Evolutionary conservation across 2,329 filamentous ascomycete genomes (phyloP).

Genomic region (Ceratocystis colombiana): DNA sequence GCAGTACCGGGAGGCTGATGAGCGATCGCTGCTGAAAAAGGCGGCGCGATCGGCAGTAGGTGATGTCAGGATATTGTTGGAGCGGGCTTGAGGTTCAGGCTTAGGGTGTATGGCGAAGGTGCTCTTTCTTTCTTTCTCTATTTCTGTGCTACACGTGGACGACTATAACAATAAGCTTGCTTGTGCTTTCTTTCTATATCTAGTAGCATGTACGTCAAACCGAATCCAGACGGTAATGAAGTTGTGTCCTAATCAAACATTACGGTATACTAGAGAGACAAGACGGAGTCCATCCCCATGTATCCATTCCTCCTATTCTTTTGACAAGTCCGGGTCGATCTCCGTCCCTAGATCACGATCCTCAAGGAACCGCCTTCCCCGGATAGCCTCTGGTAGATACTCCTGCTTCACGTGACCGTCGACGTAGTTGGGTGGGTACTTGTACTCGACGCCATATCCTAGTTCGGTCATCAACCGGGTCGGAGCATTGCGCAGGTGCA

Average conservation of each 20-base stretch:
- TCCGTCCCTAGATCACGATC: conserved; percentile 67
- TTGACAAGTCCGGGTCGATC: conserved; percentile 58
- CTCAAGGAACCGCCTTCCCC: conserved; percentile 65
- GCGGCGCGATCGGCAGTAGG: conserved; percentile 67
- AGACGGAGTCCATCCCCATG: not conserved
- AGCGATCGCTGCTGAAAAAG: conserved; percentile 75
- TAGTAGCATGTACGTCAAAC: not conserved
- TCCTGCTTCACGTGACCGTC: conserved; percentile 76
- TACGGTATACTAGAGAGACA: too few relatives aligned
- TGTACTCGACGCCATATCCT: conserved; percentile 84
- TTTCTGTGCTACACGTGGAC: not conserved
- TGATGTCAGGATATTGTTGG: conserved; percentile 33
- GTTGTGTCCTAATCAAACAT: too few relatives aligned
- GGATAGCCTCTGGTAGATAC: conserved; percentile 72
- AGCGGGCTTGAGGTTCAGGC: not conserved
- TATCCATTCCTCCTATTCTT: conserved; percentile 28
- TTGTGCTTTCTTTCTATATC: not conserved
- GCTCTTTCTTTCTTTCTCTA: too few relatives aligned
- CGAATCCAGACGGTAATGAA: too few relatives aligned
- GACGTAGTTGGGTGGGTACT: conserved; percentile 86
- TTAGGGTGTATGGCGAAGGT: too few relatives aligned
- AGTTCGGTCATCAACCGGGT: conserved; percentile 88
- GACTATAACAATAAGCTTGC: not conserved
- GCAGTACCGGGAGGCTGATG: conserved; percentile 74
- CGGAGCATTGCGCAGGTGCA: conserved; percentile 85